These are phyloP conservation scores for Tritrichomonas musculus DNA, from an alignment of 208 protist genomes.

Conservation along the genomic window DNA sequence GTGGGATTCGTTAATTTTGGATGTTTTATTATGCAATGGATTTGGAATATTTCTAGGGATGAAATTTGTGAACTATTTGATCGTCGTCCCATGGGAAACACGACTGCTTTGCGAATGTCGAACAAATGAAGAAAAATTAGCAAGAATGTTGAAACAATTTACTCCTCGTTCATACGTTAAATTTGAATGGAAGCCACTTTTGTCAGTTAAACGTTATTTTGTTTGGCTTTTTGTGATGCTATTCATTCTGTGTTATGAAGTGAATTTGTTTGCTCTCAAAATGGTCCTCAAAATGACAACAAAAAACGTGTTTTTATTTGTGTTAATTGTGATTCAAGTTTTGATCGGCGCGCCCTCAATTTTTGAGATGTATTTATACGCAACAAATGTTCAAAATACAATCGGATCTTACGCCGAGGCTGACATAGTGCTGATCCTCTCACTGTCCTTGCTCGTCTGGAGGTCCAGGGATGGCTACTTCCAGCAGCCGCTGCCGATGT, in stretches of 20 bases:
- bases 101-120: background rate
- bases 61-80: constrained; percentile 37
- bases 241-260: background rate
- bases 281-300: background rate
- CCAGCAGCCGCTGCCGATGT: background rate
- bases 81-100: background rate
- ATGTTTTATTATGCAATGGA: constrained; percentile 48
- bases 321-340: background rate
- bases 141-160: background rate
- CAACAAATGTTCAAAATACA: background rate
- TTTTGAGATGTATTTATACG: background rate
- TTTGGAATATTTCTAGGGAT: constrained; percentile 46
- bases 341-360: background rate
- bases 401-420: background rate
- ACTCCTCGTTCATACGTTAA: background rate
- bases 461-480: background rate
- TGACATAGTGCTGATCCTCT: background rate
- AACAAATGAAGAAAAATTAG: background rate
- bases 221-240: background rate
- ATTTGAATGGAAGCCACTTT: background rate
- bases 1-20: constrained; percentile 49
- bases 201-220: background rate
- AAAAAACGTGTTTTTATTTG: background rate
- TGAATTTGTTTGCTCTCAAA: background rate
- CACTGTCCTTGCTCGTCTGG: background rate